Percentiles rank a stretch among this genome's conserved stretches.
Evolutionary conservation across 2,329 filamentous ascomycete genomes (phyloP).

Genomic region (Phaeosphaeriaceae sp.): DNA sequence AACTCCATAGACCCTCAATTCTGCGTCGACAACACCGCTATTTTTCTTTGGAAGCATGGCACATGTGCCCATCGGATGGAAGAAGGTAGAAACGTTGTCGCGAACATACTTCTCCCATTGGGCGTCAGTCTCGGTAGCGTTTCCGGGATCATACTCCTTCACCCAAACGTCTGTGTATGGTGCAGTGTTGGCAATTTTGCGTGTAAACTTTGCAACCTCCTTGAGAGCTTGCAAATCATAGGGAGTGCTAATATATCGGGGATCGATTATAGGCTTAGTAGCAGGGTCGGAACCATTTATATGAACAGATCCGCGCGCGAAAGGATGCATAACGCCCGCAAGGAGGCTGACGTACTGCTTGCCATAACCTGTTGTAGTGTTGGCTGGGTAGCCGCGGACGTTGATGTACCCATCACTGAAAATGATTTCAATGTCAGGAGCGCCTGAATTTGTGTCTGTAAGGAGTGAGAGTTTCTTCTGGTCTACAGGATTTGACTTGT

Average conservation of each 20-base stretch:
- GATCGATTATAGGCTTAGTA: slow-evolving; percentile 25
- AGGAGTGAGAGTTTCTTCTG: slow-evolving; percentile 41
- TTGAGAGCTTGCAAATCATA: slow-evolving; percentile 25
- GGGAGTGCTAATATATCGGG: slow-evolving; percentile 23
- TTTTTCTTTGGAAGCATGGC: slow-evolving; percentile 28
- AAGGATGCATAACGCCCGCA: slow-evolving; percentile 39
- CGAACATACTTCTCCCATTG: slow-evolving; percentile 25
- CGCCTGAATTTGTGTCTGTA: slow-evolving; percentile 26
- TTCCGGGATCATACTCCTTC: slow-evolving; percentile 33
- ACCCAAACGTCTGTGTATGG: slow-evolving; percentile 37
- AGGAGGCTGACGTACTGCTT: slow-evolving; percentile 36
- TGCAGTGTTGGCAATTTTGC: slow-evolving; percentile 25
- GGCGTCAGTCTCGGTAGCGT: slow-evolving; percentile 21
- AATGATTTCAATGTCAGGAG: slow-evolving; percentile 52
- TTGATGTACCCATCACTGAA: slow-evolving; percentile 55
- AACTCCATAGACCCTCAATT: slow-evolving; percentile 29
- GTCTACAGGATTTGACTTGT: slow-evolving; percentile 17
- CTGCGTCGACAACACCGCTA: slow-evolving; percentile 25
- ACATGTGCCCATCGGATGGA: slow-evolving; percentile 44
- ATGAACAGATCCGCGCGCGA: slow-evolving; percentile 30
- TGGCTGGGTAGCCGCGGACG: slow-evolving; percentile 37
- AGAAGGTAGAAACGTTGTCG: slow-evolving; percentile 22
- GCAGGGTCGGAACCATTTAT: slow-evolving; percentile 18
- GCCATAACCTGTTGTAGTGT: slow-evolving; percentile 27
- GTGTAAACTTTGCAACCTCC: slow-evolving; percentile 24